phyloP scores from a whole-genome alignment of 805 yeast species.

The Pichia deserticola region DNA sequence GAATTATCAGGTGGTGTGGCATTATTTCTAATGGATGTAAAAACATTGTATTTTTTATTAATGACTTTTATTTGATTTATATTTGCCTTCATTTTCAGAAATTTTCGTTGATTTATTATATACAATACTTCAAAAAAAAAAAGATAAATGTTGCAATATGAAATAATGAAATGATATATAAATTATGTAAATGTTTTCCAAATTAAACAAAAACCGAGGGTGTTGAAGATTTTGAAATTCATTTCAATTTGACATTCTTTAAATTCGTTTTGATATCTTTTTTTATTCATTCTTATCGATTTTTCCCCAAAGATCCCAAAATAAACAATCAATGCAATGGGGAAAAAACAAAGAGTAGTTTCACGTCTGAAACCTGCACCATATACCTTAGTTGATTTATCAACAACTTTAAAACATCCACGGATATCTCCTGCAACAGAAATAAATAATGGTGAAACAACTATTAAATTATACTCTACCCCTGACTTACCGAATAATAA shows the following conservation, averaged over 20 bases:
- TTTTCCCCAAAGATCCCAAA: too few relatives aligned
- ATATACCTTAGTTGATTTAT: slow-evolving; percentile 25
- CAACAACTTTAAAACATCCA: slow-evolving; percentile 17
- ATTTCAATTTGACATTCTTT: too few relatives aligned
- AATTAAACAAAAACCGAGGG: too few relatives aligned
- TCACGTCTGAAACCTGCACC: slow-evolving; percentile 31
- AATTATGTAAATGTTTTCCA: too few relatives aligned
- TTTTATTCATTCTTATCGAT: too few relatives aligned
- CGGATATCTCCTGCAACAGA: slow-evolving; percentile 12
- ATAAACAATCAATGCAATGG: neutral
- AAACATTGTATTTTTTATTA: slow-evolving; percentile 27
- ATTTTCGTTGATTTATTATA: too few relatives aligned
- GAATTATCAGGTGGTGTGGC: neutral
- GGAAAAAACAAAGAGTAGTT: slow-evolving; percentile 12
- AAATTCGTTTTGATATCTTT: too few relatives aligned
- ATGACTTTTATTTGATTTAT: slow-evolving; percentile 7
- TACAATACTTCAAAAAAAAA: too few relatives aligned
- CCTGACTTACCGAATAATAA: slow-evolving; percentile 81
- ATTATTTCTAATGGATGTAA: slow-evolving; percentile 31
- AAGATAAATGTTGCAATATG: too few relatives aligned
- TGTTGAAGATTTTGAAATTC: neutral
- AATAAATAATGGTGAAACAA: slow-evolving; percentile 5
- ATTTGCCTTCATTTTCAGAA: neutral
- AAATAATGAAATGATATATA: too few relatives aligned
- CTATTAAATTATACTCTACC: slow-evolving; percentile 31